A percentile compares a stretch with the other conserved stretches of the same genome.
Evolutionary conservation across 768 basidiomycete genomes (phyloP).

Genomic region (Auriscalpium orientale): DNA sequence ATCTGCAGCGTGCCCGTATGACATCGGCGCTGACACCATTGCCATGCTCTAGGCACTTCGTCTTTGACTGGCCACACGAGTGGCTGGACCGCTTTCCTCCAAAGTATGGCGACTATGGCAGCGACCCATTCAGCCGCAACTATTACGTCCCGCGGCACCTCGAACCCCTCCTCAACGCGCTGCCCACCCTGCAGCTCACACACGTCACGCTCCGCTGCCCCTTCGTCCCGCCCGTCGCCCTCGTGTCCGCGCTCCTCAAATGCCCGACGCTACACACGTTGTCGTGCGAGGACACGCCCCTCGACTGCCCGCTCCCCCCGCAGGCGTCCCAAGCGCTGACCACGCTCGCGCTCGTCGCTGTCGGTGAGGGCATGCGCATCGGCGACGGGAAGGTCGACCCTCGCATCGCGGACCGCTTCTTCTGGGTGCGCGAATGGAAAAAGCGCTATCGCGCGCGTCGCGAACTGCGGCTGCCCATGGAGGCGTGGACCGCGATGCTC

Average conservation of each 20-base stretch:
- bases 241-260: constrained; percentile 23
- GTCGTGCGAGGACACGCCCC: constrained; percentile 26
- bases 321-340: neutral
- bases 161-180: constrained; percentile 19
- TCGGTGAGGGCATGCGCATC: constrained; percentile 28
- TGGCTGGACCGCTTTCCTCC: constrained; percentile 30
- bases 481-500: constrained; percentile 22
- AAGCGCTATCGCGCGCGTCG: constrained; percentile 28
- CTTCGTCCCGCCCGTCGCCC: constrained; percentile 24
- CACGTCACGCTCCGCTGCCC: constrained; percentile 24
- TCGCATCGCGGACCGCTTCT: constrained; percentile 24
- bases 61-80: constrained; percentile 28
- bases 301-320: constrained; percentile 15
- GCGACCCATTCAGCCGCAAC: constrained; percentile 19
- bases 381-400: constrained; percentile 28
- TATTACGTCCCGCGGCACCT: constrained; percentile 25
- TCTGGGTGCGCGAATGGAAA: constrained; percentile 30
- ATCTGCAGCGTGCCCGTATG: neutral
- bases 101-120: constrained; percentile 22
- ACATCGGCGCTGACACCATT: too few species aligned
- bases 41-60: constrained; percentile 22
- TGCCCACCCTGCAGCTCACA: constrained; percentile 23
- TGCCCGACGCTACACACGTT: constrained; percentile 23
- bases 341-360: constrained; percentile 22
- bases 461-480: constrained; percentile 22